Conservation (phyloP, 2,329 filamentous ascomycete genomes). For the Verticillium zaregamsianum region DNA sequence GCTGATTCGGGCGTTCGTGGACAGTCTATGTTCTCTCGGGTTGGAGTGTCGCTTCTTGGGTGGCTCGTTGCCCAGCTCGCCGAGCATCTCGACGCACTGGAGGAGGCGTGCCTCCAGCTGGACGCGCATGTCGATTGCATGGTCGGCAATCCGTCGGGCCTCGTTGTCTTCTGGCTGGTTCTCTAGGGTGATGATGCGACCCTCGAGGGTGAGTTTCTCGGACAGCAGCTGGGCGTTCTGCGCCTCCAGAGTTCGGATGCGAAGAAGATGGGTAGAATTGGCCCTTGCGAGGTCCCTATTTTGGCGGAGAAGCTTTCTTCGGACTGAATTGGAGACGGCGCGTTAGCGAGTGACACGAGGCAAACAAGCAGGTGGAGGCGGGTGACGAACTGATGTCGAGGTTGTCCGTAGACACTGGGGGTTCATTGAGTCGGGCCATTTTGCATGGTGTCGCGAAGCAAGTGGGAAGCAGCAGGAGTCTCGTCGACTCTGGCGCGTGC, state of each 20-base stretch:
- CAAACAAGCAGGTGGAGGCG: background rate
- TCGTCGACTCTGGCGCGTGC: background rate
- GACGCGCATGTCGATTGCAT: slow-evolving; percentile 64
- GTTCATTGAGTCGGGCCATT: slow-evolving; percentile 82
- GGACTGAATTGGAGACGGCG: slow-evolving; percentile 47
- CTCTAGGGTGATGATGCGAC: slow-evolving; percentile 66
- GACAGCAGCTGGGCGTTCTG: slow-evolving; percentile 70
- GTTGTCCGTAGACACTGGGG: slow-evolving; percentile 61
- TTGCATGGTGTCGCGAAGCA: slow-evolving; percentile 27
- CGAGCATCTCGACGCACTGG: slow-evolving; percentile 65
- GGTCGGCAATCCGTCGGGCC: slow-evolving; percentile 56
- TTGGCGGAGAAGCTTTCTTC: slow-evolving; percentile 74
- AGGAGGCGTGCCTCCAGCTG: slow-evolving; percentile 68
- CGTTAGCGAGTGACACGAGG: slow-evolving; percentile 10
- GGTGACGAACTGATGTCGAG: slow-evolving; percentile 58
- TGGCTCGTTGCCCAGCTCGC: slow-evolving; percentile 59
- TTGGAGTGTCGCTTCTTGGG: slow-evolving; percentile 42
- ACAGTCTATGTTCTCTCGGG: slow-evolving; percentile 6
- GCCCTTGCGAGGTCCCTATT: slow-evolving; percentile 78
- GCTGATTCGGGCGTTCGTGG: slow-evolving; percentile 2
- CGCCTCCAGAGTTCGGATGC: slow-evolving; percentile 72
- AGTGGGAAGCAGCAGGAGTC: background rate
- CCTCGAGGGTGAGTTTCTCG: slow-evolving; percentile 72
- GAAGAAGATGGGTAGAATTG: slow-evolving; percentile 73
- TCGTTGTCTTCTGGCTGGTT: slow-evolving; percentile 56